A percentile compares a stretch with the other conserved stretches of the same genome.
Conservation (phyloP, 2,329 filamentous ascomycete genomes). For the Pyricularia grisea region DNA sequence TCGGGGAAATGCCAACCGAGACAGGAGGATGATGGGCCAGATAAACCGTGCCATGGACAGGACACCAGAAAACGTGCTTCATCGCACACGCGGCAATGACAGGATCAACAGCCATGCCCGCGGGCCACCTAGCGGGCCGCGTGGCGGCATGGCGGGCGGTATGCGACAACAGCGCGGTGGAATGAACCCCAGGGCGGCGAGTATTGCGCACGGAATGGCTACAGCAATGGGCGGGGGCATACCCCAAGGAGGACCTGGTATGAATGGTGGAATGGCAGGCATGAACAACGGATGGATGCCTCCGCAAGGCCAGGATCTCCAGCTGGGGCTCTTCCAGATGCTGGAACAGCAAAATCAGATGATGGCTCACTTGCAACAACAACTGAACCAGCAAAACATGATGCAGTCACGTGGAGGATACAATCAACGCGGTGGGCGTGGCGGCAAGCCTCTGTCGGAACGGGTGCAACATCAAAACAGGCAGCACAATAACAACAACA, state of each 20-base stretch:
- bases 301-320: slow-evolving; percentile 23
- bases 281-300: slow-evolving; percentile 38
- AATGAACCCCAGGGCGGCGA: slow-evolving; percentile 40
- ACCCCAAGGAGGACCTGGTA: slow-evolving; percentile 21
- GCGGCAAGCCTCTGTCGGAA: slow-evolving; percentile 61
- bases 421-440: slow-evolving; percentile 23
- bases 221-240: slow-evolving; percentile 22
- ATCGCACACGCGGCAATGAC: slow-evolving; percentile 71
- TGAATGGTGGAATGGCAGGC: slow-evolving; percentile 29
- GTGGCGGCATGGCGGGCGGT: slow-evolving; percentile 34
- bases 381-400: slow-evolving; percentile 44
- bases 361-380: slow-evolving; percentile 67
- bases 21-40: slow-evolving; percentile 78
- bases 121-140: slow-evolving; percentile 62
- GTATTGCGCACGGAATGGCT: slow-evolving; percentile 40
- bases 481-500: slow-evolving; percentile 31
- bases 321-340: slow-evolving; percentile 58
- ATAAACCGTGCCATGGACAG: slow-evolving; percentile 78
- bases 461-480: slow-evolving; percentile 51
- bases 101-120: slow-evolving; percentile 73
- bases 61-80: slow-evolving; percentile 62
- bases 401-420: slow-evolving; percentile 33
- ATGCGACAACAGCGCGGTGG: slow-evolving; percentile 29
- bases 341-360: slow-evolving; percentile 81
- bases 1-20: slow-evolving; percentile 45